These are phyloP conservation scores for Penicillium sp. DNA, from an alignment of 2,329 filamentous ascomycete genomes.

Conservation along the genomic window DNA sequence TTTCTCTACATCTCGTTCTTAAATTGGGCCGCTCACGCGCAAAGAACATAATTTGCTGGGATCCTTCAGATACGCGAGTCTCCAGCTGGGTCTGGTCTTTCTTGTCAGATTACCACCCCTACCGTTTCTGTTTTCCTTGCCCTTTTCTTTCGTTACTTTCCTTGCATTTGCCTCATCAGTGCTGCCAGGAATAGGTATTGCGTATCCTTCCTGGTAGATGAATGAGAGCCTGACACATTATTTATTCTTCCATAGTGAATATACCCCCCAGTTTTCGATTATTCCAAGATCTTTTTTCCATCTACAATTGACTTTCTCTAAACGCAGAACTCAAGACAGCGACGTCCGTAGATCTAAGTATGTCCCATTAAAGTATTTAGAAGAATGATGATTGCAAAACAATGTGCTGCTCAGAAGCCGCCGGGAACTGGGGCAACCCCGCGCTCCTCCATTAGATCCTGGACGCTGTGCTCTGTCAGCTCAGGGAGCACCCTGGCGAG, in stretches of 20 bases:
- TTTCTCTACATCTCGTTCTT: conserved; percentile 8
- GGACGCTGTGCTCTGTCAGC: conserved; percentile 70
- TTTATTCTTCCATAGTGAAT: not conserved
- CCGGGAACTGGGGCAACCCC: conserved; percentile 45
- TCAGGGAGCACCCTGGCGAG: conserved; percentile 85
- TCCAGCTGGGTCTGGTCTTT: conserved; percentile 7
- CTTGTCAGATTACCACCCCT: conserved; percentile 20
- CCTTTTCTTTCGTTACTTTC: not conserved
- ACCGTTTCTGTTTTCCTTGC: not conserved
- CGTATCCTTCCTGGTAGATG: not conserved
- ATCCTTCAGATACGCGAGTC: conserved; percentile 15
- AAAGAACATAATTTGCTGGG: conserved; percentile 23
- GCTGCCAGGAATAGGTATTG: not conserved
- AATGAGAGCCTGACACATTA: not conserved
- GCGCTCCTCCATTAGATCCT: conserved; percentile 74
- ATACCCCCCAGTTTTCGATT: conserved; percentile 1
- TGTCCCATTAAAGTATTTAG: conserved; percentile 18
- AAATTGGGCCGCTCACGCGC: conserved; percentile 30
- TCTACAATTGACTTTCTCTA: not conserved
- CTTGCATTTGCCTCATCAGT: not conserved
- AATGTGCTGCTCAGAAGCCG: conserved; percentile 15
- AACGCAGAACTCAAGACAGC: not conserved
- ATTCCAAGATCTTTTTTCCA: not conserved
- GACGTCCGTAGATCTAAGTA: conserved; percentile 11
- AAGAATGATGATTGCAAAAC: not conserved